A percentile compares a stretch with the other conserved stretches of the same genome.
Conservation (phyloP, 208 protist species). For the Crithidia bombi region DNA sequence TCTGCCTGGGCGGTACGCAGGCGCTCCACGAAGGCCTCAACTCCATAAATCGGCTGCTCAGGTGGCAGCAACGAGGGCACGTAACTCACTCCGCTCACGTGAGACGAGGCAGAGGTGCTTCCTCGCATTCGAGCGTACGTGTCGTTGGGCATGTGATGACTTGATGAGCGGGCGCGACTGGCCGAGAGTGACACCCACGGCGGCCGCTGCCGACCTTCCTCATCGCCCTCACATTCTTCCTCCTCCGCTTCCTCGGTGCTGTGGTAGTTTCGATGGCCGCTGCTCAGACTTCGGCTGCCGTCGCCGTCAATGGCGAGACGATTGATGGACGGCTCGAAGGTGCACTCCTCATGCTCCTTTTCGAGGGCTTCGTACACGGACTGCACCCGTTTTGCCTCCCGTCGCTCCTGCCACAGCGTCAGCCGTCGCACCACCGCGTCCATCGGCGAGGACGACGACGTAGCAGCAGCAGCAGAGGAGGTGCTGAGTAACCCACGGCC, state of each 20-base stretch:
- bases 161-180: too few species aligned
- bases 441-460: neutral
- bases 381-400: slow-evolving; percentile 63
- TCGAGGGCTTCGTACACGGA: slow-evolving; percentile 62
- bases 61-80: slow-evolving; percentile 30
- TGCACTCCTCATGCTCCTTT: slow-evolving; percentile 52
- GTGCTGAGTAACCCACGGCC: neutral
- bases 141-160: too few species aligned
- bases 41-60: slow-evolving; percentile 33
- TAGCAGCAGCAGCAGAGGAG: neutral
- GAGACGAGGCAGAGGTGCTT: neutral
- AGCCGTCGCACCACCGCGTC: slow-evolving; percentile 51
- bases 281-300: neutral
- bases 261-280: neutral
- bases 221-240: neutral
- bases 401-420: slow-evolving; percentile 61
- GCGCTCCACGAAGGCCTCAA: slow-evolving; percentile 50
- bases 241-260: neutral
- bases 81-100: neutral
- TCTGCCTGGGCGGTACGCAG: slow-evolving; percentile 41
- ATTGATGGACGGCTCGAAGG: slow-evolving; percentile 51
- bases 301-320: slow-evolving; percentile 12
- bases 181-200: neutral
- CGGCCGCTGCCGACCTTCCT: neutral
- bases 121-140: neutral